A percentile compares a stretch with the other conserved stretches of the same genome.
Conservation (phyloP, 164 flowering plant species). For the Magnolia changhungtana region DNA sequence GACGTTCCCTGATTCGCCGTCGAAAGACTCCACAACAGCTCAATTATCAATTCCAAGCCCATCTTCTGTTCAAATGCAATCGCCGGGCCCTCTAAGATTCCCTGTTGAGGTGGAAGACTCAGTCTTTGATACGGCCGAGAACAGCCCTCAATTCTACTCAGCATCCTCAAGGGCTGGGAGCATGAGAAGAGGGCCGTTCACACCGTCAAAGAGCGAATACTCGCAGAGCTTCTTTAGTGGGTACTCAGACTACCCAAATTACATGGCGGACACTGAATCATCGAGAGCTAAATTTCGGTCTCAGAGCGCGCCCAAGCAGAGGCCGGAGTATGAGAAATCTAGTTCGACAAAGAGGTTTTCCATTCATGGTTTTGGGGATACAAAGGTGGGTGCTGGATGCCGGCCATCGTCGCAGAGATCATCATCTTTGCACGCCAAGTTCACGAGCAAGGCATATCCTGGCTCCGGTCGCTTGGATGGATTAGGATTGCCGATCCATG, state of each 20-base stretch:
- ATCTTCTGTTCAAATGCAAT: slow-evolving; percentile 36
- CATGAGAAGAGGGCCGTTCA: slow-evolving; percentile 39
- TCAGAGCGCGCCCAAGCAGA: slow-evolving; percentile 81
- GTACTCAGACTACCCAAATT: slow-evolving; percentile 57
- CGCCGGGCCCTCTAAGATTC: slow-evolving; percentile 29
- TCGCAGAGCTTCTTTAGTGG: slow-evolving; percentile 44
- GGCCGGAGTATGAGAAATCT: slow-evolving; percentile 47
- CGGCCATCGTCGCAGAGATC: slow-evolving; percentile 6
- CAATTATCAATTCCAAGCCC: slow-evolving; percentile 32
- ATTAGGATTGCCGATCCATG: slow-evolving; percentile 60
- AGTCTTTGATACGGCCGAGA: slow-evolving; percentile 34
- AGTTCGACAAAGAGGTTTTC: slow-evolving; percentile 35
- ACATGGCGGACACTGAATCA: slow-evolving; percentile 87
- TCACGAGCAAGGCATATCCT: slow-evolving; percentile 18
- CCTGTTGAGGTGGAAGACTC: slow-evolving; percentile 31
- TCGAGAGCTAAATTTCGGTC: slow-evolving; percentile 74
- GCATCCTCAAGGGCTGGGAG: slow-evolving; percentile 46
- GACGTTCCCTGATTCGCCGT: slow-evolving; percentile 34
- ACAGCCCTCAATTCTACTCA: slow-evolving; percentile 55
- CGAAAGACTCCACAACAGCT: slow-evolving; percentile 38
- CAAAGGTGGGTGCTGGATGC: background rate
- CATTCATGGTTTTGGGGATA: slow-evolving; percentile 14
- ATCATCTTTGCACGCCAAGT: background rate
- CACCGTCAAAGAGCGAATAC: slow-evolving; percentile 55
- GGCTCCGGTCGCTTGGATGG: slow-evolving; percentile 61